Evolutionary conservation across 352 stramenopile genomes (phyloP), one percentile per base, ranked within the genome.

Genomic region (Phytopythium aichiense): DNA sequence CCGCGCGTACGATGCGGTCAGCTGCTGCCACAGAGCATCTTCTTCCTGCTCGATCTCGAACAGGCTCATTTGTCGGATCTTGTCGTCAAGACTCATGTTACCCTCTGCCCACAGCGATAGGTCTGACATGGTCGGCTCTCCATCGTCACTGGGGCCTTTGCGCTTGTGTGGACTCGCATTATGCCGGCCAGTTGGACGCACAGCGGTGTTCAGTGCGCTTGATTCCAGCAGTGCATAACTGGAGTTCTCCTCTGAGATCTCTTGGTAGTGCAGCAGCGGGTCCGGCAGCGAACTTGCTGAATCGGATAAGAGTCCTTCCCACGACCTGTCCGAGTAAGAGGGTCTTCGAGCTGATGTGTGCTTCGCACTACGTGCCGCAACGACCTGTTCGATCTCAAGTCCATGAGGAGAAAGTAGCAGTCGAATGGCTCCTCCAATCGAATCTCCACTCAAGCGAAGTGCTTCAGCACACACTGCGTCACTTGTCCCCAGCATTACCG

Each of bases 211-310:
- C 11, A 69, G 37, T 2, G 72, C 67, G 45, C 83, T 92, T 1
- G 81, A 83, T 57, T 95, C 85, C 6, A 71, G 52, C 11, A 95
- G 71, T 28, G 68, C 65, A 31, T 94, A 95, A 42, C 80, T 94
- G 31, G 80, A 73, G 46, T 95, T 95, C 56, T 95, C 85, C 15
- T 92, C 84, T 23, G 79, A 75, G 8, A 88, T 68, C 23, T 92
- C 84, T 69, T 93, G 84, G 7, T 88, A 76, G 30, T 74, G 86
- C 50, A 84, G 63, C 28, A 82, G 37, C 16, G 49, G 59, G 20
- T 58, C 49, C 12, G 55, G 9, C 23, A 23, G 38, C n/a, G 7
- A 38, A 12, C 7, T 31, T 28, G 25, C 23, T n/a, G 38, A 20
- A 8, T 52, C 55, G 11, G 20, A 7, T 4, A n/a, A 37, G 0